Evolutionary conservation across 1,139 yeast genomes (phyloP).

Genomic region (Lipomyces yarrowii): DNA sequence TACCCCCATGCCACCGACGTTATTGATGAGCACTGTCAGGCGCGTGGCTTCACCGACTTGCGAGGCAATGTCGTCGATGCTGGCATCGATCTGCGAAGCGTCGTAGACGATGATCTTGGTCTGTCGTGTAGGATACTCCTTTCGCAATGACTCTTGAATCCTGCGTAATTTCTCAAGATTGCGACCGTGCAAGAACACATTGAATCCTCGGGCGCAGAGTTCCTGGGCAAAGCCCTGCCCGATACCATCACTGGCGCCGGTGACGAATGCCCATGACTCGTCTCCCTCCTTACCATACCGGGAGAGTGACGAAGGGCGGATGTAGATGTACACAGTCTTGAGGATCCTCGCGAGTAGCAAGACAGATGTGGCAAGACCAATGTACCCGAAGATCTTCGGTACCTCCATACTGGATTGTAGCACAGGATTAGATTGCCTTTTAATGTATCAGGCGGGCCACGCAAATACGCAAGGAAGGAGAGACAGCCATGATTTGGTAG

Average conservation of each 20-base stretch:
- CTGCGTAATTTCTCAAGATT: background rate
- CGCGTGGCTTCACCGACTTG: background rate
- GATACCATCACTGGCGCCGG: background rate
- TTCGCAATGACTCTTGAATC: background rate
- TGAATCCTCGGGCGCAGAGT: background rate
- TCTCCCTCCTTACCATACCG: background rate
- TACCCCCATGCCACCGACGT: background rate
- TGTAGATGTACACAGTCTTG: background rate
- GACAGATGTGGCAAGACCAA: constrained; percentile 1
- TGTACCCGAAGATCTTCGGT: background rate
- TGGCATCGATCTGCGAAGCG: background rate
- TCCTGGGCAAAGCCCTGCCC: background rate
- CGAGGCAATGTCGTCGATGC: background rate
- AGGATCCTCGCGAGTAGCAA: background rate
- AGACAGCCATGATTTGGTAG: too few species aligned
- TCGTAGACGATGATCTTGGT: background rate
- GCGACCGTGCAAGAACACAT: constrained; percentile 1
- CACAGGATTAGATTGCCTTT: background rate
- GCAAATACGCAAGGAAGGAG: background rate
- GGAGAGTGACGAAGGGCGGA: background rate
- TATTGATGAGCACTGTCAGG: background rate
- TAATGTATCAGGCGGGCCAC: background rate
- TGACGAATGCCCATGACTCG: background rate
- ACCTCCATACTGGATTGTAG: background rate
- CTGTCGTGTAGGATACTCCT: background rate